Evolutionary conservation across 495 filamentous ascomycete genomes (phyloP).

Genomic region (Tuber umbilicatum): DNA sequence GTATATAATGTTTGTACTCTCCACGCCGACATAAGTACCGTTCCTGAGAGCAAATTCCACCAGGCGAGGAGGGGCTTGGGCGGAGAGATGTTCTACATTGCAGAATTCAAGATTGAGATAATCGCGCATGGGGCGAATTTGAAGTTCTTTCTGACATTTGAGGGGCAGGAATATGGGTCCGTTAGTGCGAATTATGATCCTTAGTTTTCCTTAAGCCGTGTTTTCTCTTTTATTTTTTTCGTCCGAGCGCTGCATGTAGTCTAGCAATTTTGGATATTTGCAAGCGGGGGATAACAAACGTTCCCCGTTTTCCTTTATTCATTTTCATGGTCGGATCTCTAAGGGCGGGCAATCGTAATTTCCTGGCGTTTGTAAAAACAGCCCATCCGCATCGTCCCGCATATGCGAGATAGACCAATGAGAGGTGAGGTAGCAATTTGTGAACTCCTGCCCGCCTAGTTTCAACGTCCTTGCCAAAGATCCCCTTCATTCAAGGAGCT

Average conservation of each 20-base stretch:
- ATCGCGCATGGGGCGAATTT: not conserved
- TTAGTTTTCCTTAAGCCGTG: not conserved
- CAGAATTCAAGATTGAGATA: slow-evolving; percentile 1
- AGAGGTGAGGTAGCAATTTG: no score
- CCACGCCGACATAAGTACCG: slow-evolving; percentile 12
- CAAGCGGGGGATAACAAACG: not conserved
- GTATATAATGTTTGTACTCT: slow-evolving; percentile 22
- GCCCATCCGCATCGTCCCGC: no score
- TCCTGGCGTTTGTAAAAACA: no score
- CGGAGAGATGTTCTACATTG: not conserved
- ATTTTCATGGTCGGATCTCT: not conserved
- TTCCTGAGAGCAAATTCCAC: slow-evolving; percentile 17
- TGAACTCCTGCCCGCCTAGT: no score
- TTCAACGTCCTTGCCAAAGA: no score
- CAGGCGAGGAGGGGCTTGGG: not conserved
- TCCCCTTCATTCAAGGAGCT: no score
- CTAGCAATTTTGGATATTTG: not conserved
- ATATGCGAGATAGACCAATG: no score
- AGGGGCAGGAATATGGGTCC: not conserved
- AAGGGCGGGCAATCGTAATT: no score
- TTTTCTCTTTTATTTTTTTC: not conserved
- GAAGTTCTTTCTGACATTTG: not conserved
- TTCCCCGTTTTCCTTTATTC: not conserved
- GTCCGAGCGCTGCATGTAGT: not conserved
- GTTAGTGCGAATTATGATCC: slow-evolving; percentile 1